phyloP scores from a whole-genome alignment of 2,329 filamentous ascomycete genomes.

The Didymosphaeria variabile region DNA sequence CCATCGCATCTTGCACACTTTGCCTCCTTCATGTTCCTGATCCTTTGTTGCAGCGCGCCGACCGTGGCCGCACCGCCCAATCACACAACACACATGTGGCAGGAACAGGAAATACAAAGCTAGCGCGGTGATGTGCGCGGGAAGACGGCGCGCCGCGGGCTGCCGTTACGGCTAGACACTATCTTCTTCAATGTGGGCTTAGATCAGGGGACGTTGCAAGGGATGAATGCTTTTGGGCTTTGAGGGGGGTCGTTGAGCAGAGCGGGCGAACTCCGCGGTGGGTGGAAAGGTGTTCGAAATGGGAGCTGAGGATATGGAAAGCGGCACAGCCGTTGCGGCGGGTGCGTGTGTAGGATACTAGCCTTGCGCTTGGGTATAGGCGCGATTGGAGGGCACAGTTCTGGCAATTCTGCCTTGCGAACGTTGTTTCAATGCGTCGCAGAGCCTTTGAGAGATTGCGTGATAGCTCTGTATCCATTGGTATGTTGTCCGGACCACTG shows the following conservation, averaged over 20 bases:
- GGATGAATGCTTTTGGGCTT: background rate
- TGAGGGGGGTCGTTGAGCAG: background rate
- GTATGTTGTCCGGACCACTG: background rate
- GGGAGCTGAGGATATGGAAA: background rate
- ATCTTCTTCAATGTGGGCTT: background rate
- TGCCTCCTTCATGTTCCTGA: background rate
- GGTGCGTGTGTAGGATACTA: slow-evolving; percentile 1
- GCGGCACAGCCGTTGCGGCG: slow-evolving; percentile 10
- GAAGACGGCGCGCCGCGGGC: background rate
- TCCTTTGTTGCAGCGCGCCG: background rate
- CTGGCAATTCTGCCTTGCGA: slow-evolving; percentile 1
- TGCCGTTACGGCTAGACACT: background rate
- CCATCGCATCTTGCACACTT: background rate
- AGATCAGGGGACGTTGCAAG: background rate
- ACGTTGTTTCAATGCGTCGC: background rate
- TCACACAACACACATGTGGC: background rate
- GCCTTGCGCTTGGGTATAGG: slow-evolving; percentile 10
- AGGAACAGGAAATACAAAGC: background rate
- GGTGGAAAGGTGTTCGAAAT: background rate
- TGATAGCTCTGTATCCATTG: background rate
- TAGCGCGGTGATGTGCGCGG: slow-evolving; percentile 9
- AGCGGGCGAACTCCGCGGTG: too few species aligned
- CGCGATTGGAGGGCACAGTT: background rate
- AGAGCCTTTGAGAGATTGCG: background rate
- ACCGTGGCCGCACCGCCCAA: background rate